Conservation (phyloP, 2,329 filamentous ascomycete genomes). For the Cladosporium sp. region DNA sequence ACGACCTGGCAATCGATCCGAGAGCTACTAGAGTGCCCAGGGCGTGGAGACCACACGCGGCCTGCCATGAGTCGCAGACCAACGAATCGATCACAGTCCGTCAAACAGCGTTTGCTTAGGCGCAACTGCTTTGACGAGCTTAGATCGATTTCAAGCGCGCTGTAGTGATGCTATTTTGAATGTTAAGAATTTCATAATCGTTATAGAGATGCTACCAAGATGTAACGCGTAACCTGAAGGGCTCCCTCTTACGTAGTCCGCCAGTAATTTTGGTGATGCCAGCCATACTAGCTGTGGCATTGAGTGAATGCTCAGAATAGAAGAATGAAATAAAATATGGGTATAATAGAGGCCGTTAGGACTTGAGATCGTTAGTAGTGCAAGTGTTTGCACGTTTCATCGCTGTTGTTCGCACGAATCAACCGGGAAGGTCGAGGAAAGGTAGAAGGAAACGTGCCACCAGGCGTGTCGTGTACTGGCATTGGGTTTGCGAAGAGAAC, state of each 20-base stretch:
- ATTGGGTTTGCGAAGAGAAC: constrained; percentile 43
- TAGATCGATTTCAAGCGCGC: neutral
- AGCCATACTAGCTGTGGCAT: neutral
- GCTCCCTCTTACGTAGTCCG: neutral
- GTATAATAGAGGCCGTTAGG: neutral
- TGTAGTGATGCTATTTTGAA: neutral
- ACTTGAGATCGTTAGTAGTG: neutral
- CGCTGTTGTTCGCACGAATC: neutral
- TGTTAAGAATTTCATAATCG: neutral
- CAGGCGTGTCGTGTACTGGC: constrained; percentile 46
- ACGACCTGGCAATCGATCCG: neutral
- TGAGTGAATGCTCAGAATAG: neutral
- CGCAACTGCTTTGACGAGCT: neutral
- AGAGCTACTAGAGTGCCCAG: neutral
- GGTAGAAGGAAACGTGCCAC: constrained; percentile 47
- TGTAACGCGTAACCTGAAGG: neutral
- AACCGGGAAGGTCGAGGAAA: constrained; percentile 27
- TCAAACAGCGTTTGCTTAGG: neutral
- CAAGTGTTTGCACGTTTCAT: neutral
- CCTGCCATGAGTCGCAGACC: neutral
- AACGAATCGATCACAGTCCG: neutral
- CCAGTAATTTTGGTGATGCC: neutral
- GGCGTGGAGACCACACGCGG: neutral
- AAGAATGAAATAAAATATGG: neutral
- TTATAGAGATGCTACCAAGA: neutral